Percentiles rank a stretch among this genome's conserved stretches.
phyloP scores from a whole-genome alignment of 495 filamentous ascomycete species.

The Melanomma pulvis-pyrius region DNA sequence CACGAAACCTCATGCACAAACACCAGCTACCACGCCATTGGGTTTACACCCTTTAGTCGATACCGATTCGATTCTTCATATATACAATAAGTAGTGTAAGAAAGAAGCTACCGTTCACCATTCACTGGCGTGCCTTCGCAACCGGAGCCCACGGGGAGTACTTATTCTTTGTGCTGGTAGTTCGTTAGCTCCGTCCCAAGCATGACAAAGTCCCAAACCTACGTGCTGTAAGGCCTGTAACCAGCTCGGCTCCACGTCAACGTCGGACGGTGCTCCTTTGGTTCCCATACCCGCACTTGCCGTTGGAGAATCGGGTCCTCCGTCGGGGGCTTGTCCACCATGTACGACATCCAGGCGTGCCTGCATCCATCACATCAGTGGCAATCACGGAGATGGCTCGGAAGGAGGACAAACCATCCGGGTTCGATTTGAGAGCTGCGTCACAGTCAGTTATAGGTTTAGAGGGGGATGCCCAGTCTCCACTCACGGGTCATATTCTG shows the following conservation, averaged over 20 bases:
- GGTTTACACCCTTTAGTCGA: background rate
- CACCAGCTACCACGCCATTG: background rate
- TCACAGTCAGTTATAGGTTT: background rate
- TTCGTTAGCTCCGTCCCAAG: constrained; percentile 10
- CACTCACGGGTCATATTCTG: constrained; percentile 79
- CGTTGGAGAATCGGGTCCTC: constrained; percentile 72
- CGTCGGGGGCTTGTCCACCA: constrained; percentile 82
- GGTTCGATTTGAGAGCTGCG: constrained; percentile 82
- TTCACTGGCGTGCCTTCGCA: constrained; percentile 39
- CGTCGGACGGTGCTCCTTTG: constrained; percentile 71
- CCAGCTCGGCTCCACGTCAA: constrained; percentile 73
- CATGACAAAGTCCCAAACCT: constrained; percentile 45
- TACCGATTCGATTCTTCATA: constrained; percentile 6
- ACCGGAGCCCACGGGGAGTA: constrained; percentile 45
- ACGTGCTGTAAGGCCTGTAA: constrained; percentile 95
- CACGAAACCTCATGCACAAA: background rate
- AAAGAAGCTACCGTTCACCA: background rate
- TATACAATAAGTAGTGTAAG: constrained; percentile 19
- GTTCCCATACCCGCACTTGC: constrained; percentile 72
- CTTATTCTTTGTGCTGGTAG: constrained; percentile 45
- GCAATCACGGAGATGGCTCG: background rate
- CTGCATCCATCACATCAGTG: constrained; percentile 43
- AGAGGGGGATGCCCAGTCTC: background rate
- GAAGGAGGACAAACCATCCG: constrained; percentile 67
- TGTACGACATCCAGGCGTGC: constrained; percentile 96